These are phyloP conservation scores for Cucurbita pepo DNA, from an alignment of 306 rosid genomes.

Conservation along the genomic window DNA sequence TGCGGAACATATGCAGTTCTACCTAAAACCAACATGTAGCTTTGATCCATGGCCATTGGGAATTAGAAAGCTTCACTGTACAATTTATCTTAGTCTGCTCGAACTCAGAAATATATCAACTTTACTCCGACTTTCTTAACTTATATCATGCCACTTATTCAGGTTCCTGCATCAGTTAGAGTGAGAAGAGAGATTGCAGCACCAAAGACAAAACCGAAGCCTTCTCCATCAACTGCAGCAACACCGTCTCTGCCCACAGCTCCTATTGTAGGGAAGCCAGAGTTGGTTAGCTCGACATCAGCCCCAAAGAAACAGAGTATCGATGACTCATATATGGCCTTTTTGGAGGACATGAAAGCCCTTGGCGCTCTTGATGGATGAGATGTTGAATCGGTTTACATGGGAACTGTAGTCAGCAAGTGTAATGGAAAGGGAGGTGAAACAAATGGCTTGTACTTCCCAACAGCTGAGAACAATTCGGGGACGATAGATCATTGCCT, in stretches of 20 bases:
- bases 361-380: conserved; percentile 91
- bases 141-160: neutral
- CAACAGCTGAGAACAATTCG: neutral
- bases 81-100: neutral
- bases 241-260: conserved; percentile 21
- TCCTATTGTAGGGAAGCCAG: conserved; percentile 40
- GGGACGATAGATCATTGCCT: neutral
- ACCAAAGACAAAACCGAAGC: conserved; percentile 58
- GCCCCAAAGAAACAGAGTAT: conserved; percentile 50
- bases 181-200: conserved; percentile 71
- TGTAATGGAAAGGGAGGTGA: neutral
- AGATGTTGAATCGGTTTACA: conserved; percentile 1
- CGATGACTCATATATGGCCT: conserved; percentile 71
- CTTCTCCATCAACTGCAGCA: conserved; percentile 29
- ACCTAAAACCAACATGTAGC: neutral
- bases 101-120: neutral
- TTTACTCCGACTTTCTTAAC: neutral
- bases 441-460: neutral
- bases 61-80: neutral
- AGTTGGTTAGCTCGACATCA: conserved; percentile 27
- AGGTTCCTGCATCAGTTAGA: conserved; percentile 99
- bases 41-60: neutral
- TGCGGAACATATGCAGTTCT: neutral
- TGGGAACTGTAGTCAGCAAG: neutral
- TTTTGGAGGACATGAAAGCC: conserved; percentile 87